Evolutionary conservation across 2,329 filamentous ascomycete species (phyloP).

Genomic region (Fusarium setosum): DNA sequence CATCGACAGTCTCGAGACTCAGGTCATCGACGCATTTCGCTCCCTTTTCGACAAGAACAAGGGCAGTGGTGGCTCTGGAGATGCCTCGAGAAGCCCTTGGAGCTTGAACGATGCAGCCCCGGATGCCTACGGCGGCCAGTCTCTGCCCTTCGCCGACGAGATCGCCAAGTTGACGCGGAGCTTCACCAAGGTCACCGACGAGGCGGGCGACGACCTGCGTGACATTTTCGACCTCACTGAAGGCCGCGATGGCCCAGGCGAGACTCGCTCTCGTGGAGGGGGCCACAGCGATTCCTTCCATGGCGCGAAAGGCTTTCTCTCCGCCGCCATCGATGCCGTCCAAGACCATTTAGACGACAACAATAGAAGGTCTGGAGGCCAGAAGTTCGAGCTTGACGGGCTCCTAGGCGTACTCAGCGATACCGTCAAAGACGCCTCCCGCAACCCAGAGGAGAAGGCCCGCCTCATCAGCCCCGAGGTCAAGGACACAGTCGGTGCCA

Average conservation of each 20-base stretch:
- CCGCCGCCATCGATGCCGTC: constrained; percentile 54
- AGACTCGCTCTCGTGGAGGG: constrained; percentile 44
- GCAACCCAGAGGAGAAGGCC: constrained; percentile 59
- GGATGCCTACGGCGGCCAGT: constrained; percentile 54
- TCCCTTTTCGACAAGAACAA: constrained; percentile 55
- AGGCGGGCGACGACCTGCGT: constrained; percentile 54
- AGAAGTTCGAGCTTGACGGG: constrained; percentile 54
- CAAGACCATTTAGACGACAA: constrained; percentile 54
- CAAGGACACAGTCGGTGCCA: constrained; percentile 55
- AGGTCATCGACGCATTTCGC: constrained; percentile 57
- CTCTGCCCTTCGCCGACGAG: constrained; percentile 59
- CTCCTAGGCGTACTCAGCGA: constrained; percentile 55
- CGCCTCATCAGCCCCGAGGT: constrained; percentile 59
- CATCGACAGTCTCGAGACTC: constrained; percentile 57
- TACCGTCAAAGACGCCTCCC: constrained; percentile 56
- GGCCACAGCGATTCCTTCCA: constrained; percentile 40
- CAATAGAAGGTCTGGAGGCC: constrained; percentile 42
- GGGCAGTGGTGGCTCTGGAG: constrained; percentile 13
- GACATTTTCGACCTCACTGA: constrained; percentile 59
- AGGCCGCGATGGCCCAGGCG: constrained; percentile 31
- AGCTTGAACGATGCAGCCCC: constrained; percentile 51
- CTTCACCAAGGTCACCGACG: constrained; percentile 54
- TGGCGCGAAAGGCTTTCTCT: constrained; percentile 52
- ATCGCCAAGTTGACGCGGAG: constrained; percentile 54
- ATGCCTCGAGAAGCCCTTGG: constrained; percentile 36